A percentile compares a stretch with the other conserved stretches of the same genome.
Conservation (phyloP, 768 basidiomycete genomes). For the Lyophyllum semitale region DNA sequence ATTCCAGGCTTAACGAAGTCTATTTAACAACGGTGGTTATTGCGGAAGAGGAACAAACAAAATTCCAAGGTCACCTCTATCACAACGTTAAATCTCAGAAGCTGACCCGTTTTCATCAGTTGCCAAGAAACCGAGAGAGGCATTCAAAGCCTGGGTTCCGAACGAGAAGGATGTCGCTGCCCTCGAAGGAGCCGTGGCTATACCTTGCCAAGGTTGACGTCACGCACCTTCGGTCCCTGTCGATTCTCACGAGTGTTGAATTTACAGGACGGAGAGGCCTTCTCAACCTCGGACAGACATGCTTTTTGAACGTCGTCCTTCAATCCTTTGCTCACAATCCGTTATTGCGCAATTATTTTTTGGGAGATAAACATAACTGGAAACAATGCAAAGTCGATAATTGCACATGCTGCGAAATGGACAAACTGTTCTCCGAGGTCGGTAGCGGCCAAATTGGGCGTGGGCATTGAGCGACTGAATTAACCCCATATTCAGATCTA, state of each 20-base stretch:
- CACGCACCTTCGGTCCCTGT: not conserved
- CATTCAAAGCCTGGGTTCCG: constrained; percentile 42
- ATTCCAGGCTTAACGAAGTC: constrained; percentile 49
- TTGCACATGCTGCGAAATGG: constrained; percentile 94
- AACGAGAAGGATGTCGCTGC: constrained; percentile 37
- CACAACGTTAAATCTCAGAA: not conserved
- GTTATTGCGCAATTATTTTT: constrained; percentile 83
- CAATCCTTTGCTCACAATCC: constrained; percentile 92
- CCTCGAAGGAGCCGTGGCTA: constrained; percentile 48
- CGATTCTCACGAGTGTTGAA: not conserved
- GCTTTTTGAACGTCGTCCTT: constrained; percentile 90
- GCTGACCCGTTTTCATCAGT: constrained; percentile 16
- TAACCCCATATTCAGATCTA: constrained; percentile 44
- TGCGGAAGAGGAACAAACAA: constrained; percentile 62
- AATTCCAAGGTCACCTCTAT: constrained; percentile 53
- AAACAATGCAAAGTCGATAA: constrained; percentile 66
- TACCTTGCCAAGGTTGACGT: constrained; percentile 75
- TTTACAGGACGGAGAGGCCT: constrained; percentile 75
- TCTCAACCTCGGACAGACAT: constrained; percentile 89
- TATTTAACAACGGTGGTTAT: constrained; percentile 45
- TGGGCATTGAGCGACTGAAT: constrained; percentile 1
- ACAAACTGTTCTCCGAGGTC: constrained; percentile 79
- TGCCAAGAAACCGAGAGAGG: constrained; percentile 35
- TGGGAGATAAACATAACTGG: constrained; percentile 87
- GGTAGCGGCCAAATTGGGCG: not conserved